Conservation (phyloP, 345 rosid genomes). For the Syzygium grande region DNA sequence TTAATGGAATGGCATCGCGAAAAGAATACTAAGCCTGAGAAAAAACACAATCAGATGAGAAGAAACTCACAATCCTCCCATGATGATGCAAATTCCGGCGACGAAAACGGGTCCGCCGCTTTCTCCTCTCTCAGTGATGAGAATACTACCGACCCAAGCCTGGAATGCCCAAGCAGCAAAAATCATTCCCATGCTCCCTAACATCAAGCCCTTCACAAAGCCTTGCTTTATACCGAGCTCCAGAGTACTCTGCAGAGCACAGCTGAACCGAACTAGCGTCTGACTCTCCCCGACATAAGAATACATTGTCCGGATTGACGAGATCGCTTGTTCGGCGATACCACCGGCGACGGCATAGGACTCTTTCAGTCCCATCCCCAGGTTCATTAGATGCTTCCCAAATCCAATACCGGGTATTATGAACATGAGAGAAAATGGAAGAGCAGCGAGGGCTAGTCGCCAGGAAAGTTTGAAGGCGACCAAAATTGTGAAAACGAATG, state of each 20-base stretch:
- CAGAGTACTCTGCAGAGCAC: constrained; percentile 25
- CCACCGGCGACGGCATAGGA: constrained; percentile 39
- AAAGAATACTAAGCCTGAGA: neutral
- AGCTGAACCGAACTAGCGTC: constrained; percentile 22
- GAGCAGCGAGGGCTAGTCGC: constrained; percentile 34
- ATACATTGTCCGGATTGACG: constrained; percentile 42
- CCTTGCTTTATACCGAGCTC: constrained; percentile 43
- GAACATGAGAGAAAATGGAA: constrained; percentile 41
- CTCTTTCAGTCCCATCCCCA: constrained; percentile 28
- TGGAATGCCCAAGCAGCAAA: constrained; percentile 42
- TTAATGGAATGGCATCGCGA: neutral
- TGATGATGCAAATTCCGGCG: constrained; percentile 25
- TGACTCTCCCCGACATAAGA: constrained; percentile 41
- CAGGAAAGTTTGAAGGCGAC: constrained; percentile 40
- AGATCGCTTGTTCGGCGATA: constrained; percentile 44
- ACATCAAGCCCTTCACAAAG: constrained; percentile 37
- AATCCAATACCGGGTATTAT: constrained; percentile 30
- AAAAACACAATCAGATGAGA: constrained; percentile 25
- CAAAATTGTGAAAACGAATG: constrained; percentile 26
- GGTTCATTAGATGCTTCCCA: constrained; percentile 29
- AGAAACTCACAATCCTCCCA: constrained; percentile 46
- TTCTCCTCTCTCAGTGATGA: constrained; percentile 39
- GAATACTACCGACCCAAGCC: constrained; percentile 46
- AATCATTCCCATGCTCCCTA: constrained; percentile 48
- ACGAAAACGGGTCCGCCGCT: constrained; percentile 38